phyloP scores from a whole-genome alignment of 257 asterid genomes.

The Ocimum tenuiflorum region DNA sequence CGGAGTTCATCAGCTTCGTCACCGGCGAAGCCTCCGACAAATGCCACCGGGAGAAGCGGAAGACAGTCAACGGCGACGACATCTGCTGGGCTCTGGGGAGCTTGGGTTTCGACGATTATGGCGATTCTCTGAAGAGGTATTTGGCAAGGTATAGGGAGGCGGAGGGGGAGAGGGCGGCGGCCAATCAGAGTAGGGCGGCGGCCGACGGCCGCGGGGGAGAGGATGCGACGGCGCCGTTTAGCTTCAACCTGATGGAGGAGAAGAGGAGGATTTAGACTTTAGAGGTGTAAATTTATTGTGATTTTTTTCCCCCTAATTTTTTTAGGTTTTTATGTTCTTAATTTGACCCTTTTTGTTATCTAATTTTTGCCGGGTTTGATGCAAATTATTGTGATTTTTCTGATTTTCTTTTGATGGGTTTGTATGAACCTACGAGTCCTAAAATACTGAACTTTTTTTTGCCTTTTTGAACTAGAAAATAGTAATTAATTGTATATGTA shows the following conservation, averaged over 20 bases:
- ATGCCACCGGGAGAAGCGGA: constrained; percentile 44
- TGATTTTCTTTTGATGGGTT: background rate
- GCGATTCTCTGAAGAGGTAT: constrained; percentile 32
- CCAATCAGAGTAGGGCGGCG: constrained; percentile 27
- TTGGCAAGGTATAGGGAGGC: constrained; percentile 36
- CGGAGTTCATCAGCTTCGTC: constrained; percentile 60
- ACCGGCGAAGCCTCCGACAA: constrained; percentile 55
- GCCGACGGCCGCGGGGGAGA: background rate
- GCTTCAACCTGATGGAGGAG: constrained; percentile 21
- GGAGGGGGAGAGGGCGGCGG: constrained; percentile 40
- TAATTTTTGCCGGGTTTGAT: background rate
- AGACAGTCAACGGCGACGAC: constrained; percentile 54
- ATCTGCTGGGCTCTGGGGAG: constrained; percentile 43
- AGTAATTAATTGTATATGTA: background rate
- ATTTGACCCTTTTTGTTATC: background rate
- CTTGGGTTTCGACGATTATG: constrained; percentile 45
- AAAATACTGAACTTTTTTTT: background rate
- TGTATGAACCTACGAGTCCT: constrained; percentile 10
- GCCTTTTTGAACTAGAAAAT: background rate
- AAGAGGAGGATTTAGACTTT: constrained; percentile 16
- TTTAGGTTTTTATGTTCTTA: background rate
- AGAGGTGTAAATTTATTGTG: background rate
- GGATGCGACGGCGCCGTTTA: background rate
- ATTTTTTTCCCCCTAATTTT: too few relatives aligned
- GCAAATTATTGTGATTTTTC: constrained; percentile 6